Conservation (phyloP, 2,329 filamentous ascomycete genomes). For the Alternaria metachromatica region DNA sequence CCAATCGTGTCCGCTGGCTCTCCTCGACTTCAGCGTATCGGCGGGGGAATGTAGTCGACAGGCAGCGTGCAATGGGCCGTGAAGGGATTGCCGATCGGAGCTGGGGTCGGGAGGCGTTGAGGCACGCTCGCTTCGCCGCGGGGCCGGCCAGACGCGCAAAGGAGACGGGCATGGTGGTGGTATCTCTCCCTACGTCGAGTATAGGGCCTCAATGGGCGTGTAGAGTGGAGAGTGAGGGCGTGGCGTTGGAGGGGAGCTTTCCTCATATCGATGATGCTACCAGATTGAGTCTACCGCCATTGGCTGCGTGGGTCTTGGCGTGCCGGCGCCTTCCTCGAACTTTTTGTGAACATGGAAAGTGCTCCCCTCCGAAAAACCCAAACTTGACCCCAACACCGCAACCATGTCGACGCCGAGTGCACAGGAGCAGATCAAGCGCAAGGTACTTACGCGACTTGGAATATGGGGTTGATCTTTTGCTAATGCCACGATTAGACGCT, state of each 20-base stretch:
- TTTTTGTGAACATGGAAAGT: conserved; percentile 27
- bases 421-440: conserved; percentile 68
- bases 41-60: conserved; percentile 70
- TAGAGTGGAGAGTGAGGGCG: conserved; percentile 39
- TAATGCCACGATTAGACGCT: conserved; percentile 67
- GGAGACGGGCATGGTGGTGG: conserved; percentile 69
- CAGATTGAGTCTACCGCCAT: conserved; percentile 34
- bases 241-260: conserved; percentile 44
- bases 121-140: conserved; percentile 71
- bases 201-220: conserved; percentile 44
- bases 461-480: background rate
- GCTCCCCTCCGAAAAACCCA: conserved; percentile 28
- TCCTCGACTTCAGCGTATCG: conserved; percentile 65
- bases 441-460: conserved; percentile 54
- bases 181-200: conserved; percentile 38
- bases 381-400: conserved; percentile 16
- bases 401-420: conserved; percentile 53
- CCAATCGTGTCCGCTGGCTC: conserved; percentile 63
- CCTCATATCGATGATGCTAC: conserved; percentile 36
- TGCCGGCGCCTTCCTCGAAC: conserved; percentile 22
- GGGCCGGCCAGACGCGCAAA: conserved; percentile 76
- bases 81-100: conserved; percentile 46
- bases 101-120: conserved; percentile 58
- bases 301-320: conserved; percentile 41
- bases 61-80: conserved; percentile 62